Evolutionary conservation across 768 basidiomycete species (phyloP).

Genomic region (Calocera viscosa): DNA sequence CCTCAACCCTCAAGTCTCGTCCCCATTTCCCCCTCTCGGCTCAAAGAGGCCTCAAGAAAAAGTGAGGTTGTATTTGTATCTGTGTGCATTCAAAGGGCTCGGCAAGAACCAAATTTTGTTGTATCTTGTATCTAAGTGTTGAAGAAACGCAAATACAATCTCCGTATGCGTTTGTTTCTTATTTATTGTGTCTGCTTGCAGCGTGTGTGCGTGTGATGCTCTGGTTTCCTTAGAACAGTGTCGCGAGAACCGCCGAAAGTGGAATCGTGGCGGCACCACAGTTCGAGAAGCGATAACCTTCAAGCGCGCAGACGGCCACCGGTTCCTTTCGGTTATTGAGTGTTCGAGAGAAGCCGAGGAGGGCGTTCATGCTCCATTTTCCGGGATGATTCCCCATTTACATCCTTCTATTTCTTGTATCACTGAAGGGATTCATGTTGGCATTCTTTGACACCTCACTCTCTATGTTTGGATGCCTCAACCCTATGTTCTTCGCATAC

Average conservation of each 20-base stretch:
- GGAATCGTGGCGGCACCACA: too few species aligned
- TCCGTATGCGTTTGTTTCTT: slow-evolving; percentile 3
- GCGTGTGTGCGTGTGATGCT: too few species aligned
- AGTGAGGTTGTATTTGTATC: slow-evolving; percentile 9
- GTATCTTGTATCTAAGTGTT: slow-evolving; percentile 9
- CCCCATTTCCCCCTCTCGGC: background rate
- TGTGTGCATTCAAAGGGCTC: slow-evolving; percentile 4
- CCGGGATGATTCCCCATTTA: background rate
- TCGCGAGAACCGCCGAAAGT: too few species aligned
- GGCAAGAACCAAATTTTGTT: background rate
- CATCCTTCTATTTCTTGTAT: too few species aligned
- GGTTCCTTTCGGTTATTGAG: slow-evolving; percentile 52
- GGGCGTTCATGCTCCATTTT: slow-evolving; percentile 46
- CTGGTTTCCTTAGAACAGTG: too few species aligned
- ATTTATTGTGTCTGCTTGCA: too few species aligned
- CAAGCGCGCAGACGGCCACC: slow-evolving; percentile 41
- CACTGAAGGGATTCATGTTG: too few species aligned
- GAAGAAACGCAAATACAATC: slow-evolving; percentile 9
- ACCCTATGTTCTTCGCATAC: too few species aligned
- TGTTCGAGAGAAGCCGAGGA: slow-evolving; percentile 45
- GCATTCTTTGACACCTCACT: too few species aligned
- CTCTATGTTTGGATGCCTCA: too few species aligned
- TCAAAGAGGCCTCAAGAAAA: slow-evolving; percentile 7
- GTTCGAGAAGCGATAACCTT: slow-evolving; percentile 48
- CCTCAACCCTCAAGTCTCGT: background rate